Evolutionary conservation across 306 rosid species (phyloP), one percentile per base, ranked within the genome.

Genomic region (Cajanus cajan): DNA sequence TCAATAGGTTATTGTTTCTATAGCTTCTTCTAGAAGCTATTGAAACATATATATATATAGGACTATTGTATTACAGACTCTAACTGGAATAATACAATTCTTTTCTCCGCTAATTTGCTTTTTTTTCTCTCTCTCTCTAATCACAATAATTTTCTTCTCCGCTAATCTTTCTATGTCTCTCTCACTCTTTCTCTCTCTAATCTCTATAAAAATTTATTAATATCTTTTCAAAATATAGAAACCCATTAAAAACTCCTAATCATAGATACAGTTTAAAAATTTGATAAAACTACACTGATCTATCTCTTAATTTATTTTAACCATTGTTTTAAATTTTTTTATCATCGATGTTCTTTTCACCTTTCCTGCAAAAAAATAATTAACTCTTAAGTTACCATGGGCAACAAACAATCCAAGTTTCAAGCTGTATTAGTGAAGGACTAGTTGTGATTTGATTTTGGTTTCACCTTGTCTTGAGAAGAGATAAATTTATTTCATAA

Each of bases 341-440:
- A 70, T 76, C 21, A 18, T 18, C 62, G 19, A 21, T 54, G 13
- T 73, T 41, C 55, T 55, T 66, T 82, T 76, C 50, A 36, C 22
- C 21, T 67, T 44, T 71, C 50, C 10, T 13, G 31, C 67, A 14
- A 71, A 39, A 52, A 47, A 80, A 62, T 31, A 21, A 21, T 65
- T 59, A 64, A 61, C 78, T 58, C 68, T 51, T 44, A 80, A 44
- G 66, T 63, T 71, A 39, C 48, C 59, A 15, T 71, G 54, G 51
- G 54, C 67, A 21, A 36, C 68, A 71, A 40, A 71, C 68, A 57
- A 57, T 47, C 72, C 73, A 64, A 57, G 31, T 79, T 65, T 65
- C 76, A 40, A 14, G 24, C 57, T 24, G 44, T 7, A 28, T 28
- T 28, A 57, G 55, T 57, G 6, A 18, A 31, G 64, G 36, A 24